A percentile compares a stretch with the other conserved stretches of the same genome.
These are phyloP conservation scores for Hymenoscyphus albidus DNA, from an alignment of 2,329 filamentous ascomycete genomes.

Conservation along the genomic window DNA sequence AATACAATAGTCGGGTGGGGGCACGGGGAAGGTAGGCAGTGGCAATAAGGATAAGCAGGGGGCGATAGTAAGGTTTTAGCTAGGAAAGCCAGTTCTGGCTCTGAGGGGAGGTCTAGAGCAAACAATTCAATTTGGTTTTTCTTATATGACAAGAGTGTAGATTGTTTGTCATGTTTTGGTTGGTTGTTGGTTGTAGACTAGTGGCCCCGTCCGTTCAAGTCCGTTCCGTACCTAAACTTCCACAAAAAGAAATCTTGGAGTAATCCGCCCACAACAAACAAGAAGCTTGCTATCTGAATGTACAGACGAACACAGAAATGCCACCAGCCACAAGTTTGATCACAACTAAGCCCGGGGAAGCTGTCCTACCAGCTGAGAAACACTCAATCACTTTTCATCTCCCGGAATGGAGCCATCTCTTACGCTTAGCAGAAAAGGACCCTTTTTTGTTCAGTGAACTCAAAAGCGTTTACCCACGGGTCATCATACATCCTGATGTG, in stretches of 20 bases:
- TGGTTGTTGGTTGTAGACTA: too few species aligned
- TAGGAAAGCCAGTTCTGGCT: too few species aligned
- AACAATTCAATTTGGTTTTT: too few species aligned
- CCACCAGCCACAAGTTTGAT: slow-evolving; percentile 11
- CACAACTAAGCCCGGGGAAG: slow-evolving; percentile 17
- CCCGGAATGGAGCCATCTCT: slow-evolving; percentile 21
- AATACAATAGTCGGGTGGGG: too few species aligned
- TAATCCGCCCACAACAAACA: neutral
- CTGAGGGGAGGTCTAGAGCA: too few species aligned
- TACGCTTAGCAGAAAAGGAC: slow-evolving; percentile 21
- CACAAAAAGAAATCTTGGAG: neutral
- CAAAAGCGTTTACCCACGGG: slow-evolving; percentile 27
- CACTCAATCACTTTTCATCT: slow-evolving; percentile 30
- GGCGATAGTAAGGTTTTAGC: too few species aligned
- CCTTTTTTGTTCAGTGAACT: slow-evolving; percentile 15
- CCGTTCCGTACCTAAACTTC: neutral
- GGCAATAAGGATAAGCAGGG: too few species aligned
- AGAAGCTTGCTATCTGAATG: neutral
- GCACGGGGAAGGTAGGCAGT: too few species aligned
- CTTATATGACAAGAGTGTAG: too few species aligned
- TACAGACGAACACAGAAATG: neutral
- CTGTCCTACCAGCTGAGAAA: slow-evolving; percentile 24
- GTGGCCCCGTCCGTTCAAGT: too few species aligned
- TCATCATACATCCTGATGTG: slow-evolving; percentile 23
- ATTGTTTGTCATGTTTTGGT: too few species aligned